Evolutionary conservation across 2,329 filamentous ascomycete species (phyloP), one percentile per base, ranked within the genome.

Genomic region (Fusarium continuum): DNA sequence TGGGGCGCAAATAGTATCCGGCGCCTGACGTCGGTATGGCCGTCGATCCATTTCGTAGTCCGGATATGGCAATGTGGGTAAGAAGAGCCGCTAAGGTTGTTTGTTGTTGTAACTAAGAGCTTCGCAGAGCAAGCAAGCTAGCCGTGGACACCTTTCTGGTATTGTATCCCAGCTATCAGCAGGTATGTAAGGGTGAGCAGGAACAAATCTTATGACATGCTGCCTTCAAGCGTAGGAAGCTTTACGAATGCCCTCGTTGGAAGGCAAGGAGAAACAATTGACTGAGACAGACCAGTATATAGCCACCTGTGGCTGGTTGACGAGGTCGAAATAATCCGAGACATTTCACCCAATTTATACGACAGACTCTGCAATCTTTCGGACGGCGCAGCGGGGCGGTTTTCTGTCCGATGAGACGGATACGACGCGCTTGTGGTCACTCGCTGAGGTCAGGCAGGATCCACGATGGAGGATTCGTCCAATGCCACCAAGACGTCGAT

Each of bases 1-100:
- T 19, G 10, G 16, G 6, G 11, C 13, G 16, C 29, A 23, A 35
- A 19, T 31, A 44, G 26, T 28, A 26, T 46, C 32, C 32, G 34
- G 51, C 25, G 28, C 29, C 48, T 58, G 38, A 26, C 13, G 28
- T 63, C 28, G 56, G 47, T 43, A 45, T 53, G 14, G 22, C 57
- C 46, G 44, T 7, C 16, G 20, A 49, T 43, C 32, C 19, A 39
- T 32, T 13, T 32, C n/a, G 19, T 35, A 34, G 11, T 26, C 62
- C 62, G 62, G 62, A 63, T 59, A 36, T 19, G 44, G 62, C 8
- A 47, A 49, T 40, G 46, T 47, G 39, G 35, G 22, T 46, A 20
- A 13, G 13, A 44, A 23, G 32, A 46, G 31, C 22, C 38, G 19
- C 9, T 17, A 34, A 44, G 8, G 11, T 17, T 25, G 23, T 14